Evolutionary conservation across 176 grass and related monocot genomes (phyloP).

Genomic region (Triticum urartu): DNA sequence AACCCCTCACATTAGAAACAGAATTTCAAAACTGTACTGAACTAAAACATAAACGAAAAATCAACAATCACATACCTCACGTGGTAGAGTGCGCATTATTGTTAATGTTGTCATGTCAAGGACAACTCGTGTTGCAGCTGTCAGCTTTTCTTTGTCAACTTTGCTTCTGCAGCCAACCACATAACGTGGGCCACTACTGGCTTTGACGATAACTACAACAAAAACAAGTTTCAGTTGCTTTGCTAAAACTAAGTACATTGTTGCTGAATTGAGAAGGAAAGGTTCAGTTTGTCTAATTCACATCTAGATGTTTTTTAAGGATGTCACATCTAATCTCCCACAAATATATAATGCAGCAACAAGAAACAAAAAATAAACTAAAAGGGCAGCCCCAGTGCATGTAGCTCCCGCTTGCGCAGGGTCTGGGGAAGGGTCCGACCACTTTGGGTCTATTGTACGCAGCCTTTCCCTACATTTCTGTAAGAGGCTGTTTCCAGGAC

Average conservation of each 20-base stretch:
- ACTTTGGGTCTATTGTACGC: no score
- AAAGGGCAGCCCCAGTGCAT: no score
- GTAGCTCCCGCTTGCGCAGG: no score
- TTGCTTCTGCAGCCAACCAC: slow-evolving; percentile 95
- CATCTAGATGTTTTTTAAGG: no score
- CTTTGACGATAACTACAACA: slow-evolving; percentile 85
- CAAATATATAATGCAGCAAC: no score
- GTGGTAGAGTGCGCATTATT: slow-evolving; percentile 91
- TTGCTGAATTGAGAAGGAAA: slow-evolving; percentile 16
- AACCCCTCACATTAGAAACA: background rate
- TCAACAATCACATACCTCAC: slow-evolving; percentile 50
- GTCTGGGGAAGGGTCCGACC: no score
- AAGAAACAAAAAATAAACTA: no score
- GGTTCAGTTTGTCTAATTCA: no score
- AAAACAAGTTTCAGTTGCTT: slow-evolving; percentile 31
- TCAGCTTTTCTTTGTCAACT: slow-evolving; percentile 89
- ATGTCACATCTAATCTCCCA: no score
- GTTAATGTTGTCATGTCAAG: slow-evolving; percentile 99
- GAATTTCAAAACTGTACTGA: slow-evolving; percentile 1
- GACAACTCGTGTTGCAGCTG: slow-evolving; percentile 81
- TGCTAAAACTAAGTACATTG: background rate
- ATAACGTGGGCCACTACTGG: slow-evolving; percentile 89
- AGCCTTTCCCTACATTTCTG: no score
- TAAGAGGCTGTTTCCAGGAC: no score
- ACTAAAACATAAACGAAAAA: background rate